Evolutionary conservation across 2,329 filamentous ascomycete species (phyloP), one percentile per base, ranked within the genome.

Genomic region (Venturia nashicola): DNA sequence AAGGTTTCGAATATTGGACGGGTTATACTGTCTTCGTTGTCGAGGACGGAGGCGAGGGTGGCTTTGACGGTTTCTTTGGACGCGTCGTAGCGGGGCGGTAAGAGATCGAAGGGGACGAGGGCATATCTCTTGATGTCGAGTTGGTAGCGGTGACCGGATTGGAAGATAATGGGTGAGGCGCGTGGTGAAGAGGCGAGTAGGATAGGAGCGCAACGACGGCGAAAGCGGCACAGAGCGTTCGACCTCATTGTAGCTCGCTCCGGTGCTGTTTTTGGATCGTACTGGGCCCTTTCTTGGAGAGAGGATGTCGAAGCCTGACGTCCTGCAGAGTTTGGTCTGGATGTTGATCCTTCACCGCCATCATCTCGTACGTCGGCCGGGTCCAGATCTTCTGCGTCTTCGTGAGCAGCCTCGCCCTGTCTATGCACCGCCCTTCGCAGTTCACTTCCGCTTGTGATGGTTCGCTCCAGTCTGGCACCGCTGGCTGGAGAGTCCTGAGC

Each of bases 171-270:
- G 64, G 79, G 76, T 69, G 74, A 78, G 0, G 78, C 76, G 42
- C 79, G 73, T 2, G 76, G 73, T 2, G 78, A 76, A 48, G 76
- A 75, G 27, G 73, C 72, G 8, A 76, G 72, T 14, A 81, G 69
- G 6, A 79, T 71, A 1, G 79, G 79, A 61, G 78, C 75, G 67
- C 78, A 80, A 39, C 78, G 75, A 7, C 76, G 74, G 62, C 77
- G 75, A 70, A 80, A 80, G 62, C 79, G 76, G 18, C 60, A 39
- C 4, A 62, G 40, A 20, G 64, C 61, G 8, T 39, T 43, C 1
- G 51, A 36, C 5, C 42, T 34, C 39, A 62, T 65, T 9, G 44
- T 43, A 2, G 63, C 23, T 16, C 61, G 46, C 5, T 55, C 51
- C 12, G 54, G n/a, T 14, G 40, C 39, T n/a, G 62, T 51, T 23